A percentile compares a stretch with the other conserved stretches of the same genome.
Conservation (phyloP, 306 rosid genomes). For the Ormosia emarginata region DNA sequence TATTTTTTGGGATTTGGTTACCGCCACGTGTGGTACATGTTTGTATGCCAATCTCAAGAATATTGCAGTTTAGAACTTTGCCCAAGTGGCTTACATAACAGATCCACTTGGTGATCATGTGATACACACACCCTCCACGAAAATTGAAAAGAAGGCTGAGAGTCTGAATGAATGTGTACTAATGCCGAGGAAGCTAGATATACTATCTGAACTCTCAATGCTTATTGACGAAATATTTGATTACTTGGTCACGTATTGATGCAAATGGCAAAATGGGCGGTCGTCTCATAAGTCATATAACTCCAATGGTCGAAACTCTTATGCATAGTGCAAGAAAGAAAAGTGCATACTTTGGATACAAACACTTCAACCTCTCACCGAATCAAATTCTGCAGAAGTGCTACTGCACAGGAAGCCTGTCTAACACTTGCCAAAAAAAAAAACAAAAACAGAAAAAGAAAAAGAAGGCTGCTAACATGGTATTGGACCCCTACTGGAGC, state of each 20-base stretch:
- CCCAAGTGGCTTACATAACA: neutral
- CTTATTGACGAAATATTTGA: neutral
- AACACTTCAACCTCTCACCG: neutral
- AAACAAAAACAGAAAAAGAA: too few species aligned
- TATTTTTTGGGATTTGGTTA: too few species aligned
- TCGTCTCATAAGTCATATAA: neutral
- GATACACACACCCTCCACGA: too few species aligned
- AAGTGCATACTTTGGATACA: neutral
- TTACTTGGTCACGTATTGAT: neutral
- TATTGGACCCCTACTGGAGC: slow-evolving; percentile 18
- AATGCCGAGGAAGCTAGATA: too few species aligned
- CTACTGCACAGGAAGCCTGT: slow-evolving; percentile 5
- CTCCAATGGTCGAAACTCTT: neutral
- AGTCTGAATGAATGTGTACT: neutral
- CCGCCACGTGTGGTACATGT: neutral
- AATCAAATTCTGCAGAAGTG: slow-evolving; percentile 11
- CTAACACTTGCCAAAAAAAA: neutral
- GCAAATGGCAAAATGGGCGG: neutral
- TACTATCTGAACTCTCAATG: neutral
- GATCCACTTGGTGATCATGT: neutral
- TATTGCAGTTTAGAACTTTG: too few species aligned
- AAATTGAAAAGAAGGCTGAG: neutral
- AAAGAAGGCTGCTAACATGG: neutral
- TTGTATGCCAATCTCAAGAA: neutral
- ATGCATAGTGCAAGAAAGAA: neutral